Evolutionary conservation across 371 early-diverging fungal genomes (phyloP).

Genomic region (Dichotomocladium elegans): DNA sequence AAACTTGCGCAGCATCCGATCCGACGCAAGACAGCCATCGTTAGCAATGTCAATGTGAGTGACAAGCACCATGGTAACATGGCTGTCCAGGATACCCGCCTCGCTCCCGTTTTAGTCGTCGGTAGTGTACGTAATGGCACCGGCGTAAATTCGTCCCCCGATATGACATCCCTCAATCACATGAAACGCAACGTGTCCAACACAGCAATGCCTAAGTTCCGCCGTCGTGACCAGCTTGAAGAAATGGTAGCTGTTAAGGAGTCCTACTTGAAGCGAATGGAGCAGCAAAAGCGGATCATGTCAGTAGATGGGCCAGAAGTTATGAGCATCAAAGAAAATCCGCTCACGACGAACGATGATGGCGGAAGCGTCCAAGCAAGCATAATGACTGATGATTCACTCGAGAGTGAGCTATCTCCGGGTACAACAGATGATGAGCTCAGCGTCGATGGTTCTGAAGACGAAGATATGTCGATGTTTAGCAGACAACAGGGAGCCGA

Average conservation of each 20-base stretch:
- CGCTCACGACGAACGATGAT: not conserved
- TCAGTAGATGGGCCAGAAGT: not conserved
- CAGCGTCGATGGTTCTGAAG: constrained; percentile 8
- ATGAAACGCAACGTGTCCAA: constrained; percentile 4
- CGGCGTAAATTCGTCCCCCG: not conserved
- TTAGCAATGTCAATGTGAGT: constrained; percentile 22
- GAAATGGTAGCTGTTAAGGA: constrained; percentile 13
- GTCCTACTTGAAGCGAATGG: constrained; percentile 22
- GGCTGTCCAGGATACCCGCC: constrained; percentile 23
- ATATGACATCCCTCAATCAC: not conserved
- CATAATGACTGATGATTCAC: constrained; percentile 27
- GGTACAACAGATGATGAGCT: constrained; percentile 35
- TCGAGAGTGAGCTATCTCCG: constrained; percentile 33
- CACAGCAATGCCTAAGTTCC: constrained; percentile 2
- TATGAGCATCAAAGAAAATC: not conserved
- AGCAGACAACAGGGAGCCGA: constrained; percentile 11
- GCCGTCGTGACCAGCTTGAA: constrained; percentile 2
- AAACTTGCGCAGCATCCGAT: constrained; percentile 28
- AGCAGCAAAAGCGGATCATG: constrained; percentile 16
- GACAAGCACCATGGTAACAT: constrained; percentile 23
- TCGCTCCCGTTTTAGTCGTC: constrained; percentile 23
- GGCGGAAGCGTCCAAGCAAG: constrained; percentile 5
- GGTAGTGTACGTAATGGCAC: constrained; percentile 16
- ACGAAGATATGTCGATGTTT: constrained; percentile 4
- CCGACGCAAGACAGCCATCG: constrained; percentile 31